phyloP scores from a whole-genome alignment of 2,329 filamentous ascomycete species.

The Lasiodiplodia citricola region DNA sequence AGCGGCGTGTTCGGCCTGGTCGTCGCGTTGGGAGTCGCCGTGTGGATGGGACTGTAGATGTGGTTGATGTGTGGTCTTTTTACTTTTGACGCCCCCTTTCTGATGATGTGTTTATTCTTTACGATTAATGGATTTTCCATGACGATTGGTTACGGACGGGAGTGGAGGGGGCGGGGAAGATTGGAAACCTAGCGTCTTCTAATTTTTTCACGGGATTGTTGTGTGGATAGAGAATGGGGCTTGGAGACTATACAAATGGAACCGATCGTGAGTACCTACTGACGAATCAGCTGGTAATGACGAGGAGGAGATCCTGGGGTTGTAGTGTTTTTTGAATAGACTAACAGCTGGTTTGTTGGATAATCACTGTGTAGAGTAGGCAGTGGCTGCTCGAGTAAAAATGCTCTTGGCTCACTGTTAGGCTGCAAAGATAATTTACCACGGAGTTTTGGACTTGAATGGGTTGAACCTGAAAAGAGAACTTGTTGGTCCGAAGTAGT shows the following conservation, averaged over 20 bases:
- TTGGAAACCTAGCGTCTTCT: background rate
- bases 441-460: too few species aligned
- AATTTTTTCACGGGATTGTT: background rate
- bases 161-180: background rate
- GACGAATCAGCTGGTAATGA: too few species aligned
- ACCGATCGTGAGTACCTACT: too few species aligned
- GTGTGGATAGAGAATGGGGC: background rate
- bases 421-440: too few species aligned
- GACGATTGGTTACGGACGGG: background rate
- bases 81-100: background rate
- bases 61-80: background rate
- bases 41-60: slow-evolving; percentile 35
- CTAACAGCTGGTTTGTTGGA: too few species aligned
- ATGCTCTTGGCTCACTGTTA: too few species aligned
- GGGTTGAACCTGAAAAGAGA: too few species aligned
- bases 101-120: background rate
- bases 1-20: slow-evolving; percentile 41
- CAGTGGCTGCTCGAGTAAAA: too few species aligned
- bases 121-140: background rate
- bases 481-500: too few species aligned
- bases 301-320: too few species aligned
- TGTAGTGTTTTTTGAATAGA: too few species aligned
- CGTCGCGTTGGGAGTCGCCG: slow-evolving; percentile 39
- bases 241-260: background rate
- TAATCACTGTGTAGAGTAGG: too few species aligned